Conservation (phyloP, 257 asterid genomes). For the Gentiana straminea region DNA sequence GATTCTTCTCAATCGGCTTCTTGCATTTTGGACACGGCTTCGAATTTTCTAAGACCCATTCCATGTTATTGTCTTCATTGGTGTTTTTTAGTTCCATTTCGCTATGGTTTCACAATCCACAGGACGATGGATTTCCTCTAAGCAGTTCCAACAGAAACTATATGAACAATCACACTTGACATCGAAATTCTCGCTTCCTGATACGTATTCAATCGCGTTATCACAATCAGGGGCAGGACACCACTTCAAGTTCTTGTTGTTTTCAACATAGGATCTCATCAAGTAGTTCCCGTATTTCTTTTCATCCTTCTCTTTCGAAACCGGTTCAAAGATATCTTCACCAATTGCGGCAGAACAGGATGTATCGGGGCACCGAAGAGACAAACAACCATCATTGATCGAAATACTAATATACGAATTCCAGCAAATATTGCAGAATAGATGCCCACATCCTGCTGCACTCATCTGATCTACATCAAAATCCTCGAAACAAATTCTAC, state of each 20-base stretch:
- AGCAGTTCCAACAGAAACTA: not conserved
- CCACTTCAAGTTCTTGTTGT: conserved; percentile 46
- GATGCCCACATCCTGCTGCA: conserved; percentile 13
- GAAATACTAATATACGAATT: conserved; percentile 7
- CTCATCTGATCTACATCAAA: too few relatives aligned
- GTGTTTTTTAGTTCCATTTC: not conserved
- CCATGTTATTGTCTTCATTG: not conserved
- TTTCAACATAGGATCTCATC: conserved; percentile 1
- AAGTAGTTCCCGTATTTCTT: not conserved
- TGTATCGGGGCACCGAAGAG: conserved; percentile 13
- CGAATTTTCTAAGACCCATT: not conserved
- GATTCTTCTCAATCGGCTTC: not conserved
- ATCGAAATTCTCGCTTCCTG: not conserved
- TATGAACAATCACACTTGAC: not conserved
- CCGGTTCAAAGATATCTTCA: not conserved
- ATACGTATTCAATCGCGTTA: not conserved
- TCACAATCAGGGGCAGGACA: conserved; percentile 39
- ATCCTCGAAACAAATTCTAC: too few relatives aligned
- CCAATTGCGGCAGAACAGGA: conserved; percentile 11
- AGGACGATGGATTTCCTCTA: not conserved
- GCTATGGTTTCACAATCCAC: not conserved
- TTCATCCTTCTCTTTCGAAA: not conserved
- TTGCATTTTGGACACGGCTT: not conserved
- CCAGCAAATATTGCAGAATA: conserved; percentile 14
- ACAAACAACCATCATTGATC: conserved; percentile 10